These are phyloP conservation scores for Heteromeles arbutifolia DNA, from an alignment of 306 rosid genomes.

Conservation along the genomic window DNA sequence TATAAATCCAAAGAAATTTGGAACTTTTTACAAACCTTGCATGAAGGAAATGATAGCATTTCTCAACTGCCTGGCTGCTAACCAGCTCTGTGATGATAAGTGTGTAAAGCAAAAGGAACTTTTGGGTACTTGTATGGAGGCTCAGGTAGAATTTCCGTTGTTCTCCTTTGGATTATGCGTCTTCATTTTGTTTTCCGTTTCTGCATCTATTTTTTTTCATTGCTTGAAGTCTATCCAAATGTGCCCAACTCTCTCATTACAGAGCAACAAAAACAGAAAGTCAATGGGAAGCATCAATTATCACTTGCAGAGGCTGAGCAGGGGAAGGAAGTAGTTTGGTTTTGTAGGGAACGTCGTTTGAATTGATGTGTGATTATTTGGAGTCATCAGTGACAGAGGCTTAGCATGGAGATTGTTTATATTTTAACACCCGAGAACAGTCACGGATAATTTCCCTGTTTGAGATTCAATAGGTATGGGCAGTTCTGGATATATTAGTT, in stretches of 20 bases:
- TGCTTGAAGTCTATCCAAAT: neutral
- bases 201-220: neutral
- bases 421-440: conserved; percentile 17
- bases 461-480: neutral
- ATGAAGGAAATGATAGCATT: conserved; percentile 79
- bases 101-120: conserved; percentile 57
- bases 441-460: neutral
- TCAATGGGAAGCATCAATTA: conserved; percentile 82
- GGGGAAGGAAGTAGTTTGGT: conserved; percentile 64
- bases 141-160: conserved; percentile 45
- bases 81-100: conserved; percentile 30
- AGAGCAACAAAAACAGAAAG: conserved; percentile 58
- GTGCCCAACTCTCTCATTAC: conserved; percentile 22
- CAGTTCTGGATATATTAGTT: neutral
- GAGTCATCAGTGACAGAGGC: neutral
- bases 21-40: conserved; percentile 72
- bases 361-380: neutral
- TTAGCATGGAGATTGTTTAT: neutral
- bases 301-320: conserved; percentile 80
- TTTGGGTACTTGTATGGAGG: conserved; percentile 53
- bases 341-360: conserved; percentile 1
- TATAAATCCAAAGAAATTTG: conserved; percentile 70
- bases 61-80: conserved; percentile 65
- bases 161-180: conserved; percentile 4
- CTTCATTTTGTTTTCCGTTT: neutral